These are phyloP conservation scores for Pseudocercospora pini-densiflorae DNA, from an alignment of 2,329 filamentous ascomycete genomes.

Conservation along the genomic window DNA sequence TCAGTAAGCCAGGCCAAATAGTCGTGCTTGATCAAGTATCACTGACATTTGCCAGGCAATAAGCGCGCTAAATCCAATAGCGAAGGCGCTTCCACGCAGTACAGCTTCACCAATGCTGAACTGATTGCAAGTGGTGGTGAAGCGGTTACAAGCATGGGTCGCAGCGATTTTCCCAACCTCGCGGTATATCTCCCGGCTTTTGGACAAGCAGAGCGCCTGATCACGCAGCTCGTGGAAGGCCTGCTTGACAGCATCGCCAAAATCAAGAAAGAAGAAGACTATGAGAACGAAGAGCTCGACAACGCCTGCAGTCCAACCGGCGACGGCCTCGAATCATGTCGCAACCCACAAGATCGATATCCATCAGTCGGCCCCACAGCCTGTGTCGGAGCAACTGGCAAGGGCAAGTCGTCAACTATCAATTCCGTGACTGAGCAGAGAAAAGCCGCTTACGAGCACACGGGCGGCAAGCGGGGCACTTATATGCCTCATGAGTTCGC, in stretches of 20 bases:
- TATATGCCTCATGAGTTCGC: slow-evolving; percentile 18
- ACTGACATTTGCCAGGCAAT: neutral
- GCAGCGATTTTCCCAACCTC: neutral
- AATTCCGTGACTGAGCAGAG: slow-evolving; percentile 14
- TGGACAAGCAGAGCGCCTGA: slow-evolving; percentile 4
- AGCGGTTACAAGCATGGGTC: neutral
- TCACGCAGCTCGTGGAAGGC: neutral
- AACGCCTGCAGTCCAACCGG: neutral
- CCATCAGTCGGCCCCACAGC: slow-evolving; percentile 1
- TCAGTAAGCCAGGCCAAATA: neutral
- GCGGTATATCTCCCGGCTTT: slow-evolving; percentile 4
- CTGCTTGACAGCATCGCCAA: neutral
- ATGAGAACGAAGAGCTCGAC: slow-evolving; percentile 13
- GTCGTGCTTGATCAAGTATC: neutral
- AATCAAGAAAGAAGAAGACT: slow-evolving; percentile 4
- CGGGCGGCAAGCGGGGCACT: slow-evolving; percentile 20
- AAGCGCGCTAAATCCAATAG: neutral
- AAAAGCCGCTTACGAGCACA: slow-evolving; percentile 15
- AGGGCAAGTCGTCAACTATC: slow-evolving; percentile 25
- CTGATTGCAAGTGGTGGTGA: neutral
- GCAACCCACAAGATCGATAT: slow-evolving; percentile 11
- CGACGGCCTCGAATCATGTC: slow-evolving; percentile 1
- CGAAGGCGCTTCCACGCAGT: neutral
- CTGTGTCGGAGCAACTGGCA: slow-evolving; percentile 23
- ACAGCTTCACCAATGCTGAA: neutral